Conservation (phyloP, 2,329 filamentous ascomycete species). For the Endoconidiophora laricicola region DNA sequence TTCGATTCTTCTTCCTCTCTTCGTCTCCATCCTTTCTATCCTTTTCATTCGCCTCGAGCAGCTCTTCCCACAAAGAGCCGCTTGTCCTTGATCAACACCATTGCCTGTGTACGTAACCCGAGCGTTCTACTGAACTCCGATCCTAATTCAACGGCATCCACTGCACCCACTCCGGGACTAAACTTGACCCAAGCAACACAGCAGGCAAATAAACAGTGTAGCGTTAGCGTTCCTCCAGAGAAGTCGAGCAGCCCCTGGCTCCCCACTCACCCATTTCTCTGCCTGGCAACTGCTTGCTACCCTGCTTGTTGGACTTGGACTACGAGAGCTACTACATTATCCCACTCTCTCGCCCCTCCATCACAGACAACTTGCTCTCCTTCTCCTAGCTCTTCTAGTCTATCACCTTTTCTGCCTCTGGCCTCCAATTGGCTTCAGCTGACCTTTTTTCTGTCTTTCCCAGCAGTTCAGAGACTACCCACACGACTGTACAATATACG, state of each 20-base stretch:
- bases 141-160: conserved; percentile 3
- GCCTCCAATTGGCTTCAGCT: background rate
- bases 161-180: background rate
- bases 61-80: conserved; percentile 5
- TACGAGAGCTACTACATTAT: background rate
- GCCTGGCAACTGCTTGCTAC: no score
- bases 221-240: no score
- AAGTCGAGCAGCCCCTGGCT: no score
- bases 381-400: background rate
- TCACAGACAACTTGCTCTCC: background rate
- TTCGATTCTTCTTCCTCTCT: conserved; percentile 14
- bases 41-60: background rate
- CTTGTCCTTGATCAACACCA: background rate
- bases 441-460: conserved; percentile 1
- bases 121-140: background rate
- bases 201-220: conserved; percentile 1
- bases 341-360: background rate
- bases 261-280: background rate
- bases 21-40: conserved; percentile 2
- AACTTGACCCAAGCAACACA: conserved; percentile 2
- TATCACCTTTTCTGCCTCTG: background rate
- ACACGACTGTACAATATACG: background rate
- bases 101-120: conserved; percentile 3
- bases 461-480: no score
- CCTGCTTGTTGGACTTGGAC: no score